These are phyloP conservation scores for Xerocomus minutiporus DNA, from an alignment of 1,284 basidiomycete species.

Conservation along the genomic window DNA sequence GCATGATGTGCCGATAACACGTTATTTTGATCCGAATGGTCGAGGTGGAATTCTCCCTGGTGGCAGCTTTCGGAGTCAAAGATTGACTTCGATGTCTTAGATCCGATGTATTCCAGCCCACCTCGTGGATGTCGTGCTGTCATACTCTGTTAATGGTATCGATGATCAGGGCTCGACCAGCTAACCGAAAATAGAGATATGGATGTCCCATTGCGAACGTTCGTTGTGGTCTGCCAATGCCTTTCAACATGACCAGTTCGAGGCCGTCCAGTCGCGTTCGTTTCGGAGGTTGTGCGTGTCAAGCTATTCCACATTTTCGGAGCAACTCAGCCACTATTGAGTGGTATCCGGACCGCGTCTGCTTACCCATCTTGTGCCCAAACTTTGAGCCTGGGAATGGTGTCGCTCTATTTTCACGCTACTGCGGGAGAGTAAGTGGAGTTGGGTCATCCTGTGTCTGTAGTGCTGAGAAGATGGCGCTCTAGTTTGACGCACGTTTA, in stretches of 20 bases:
- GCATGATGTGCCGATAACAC: constrained; percentile 8
- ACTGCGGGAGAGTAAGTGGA: constrained; percentile 14
- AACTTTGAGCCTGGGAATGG: neutral
- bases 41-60: neutral
- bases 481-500: constrained; percentile 13
- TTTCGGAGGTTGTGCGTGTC: neutral
- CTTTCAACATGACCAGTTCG: neutral
- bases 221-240: neutral
- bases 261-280: neutral
- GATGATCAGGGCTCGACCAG: neutral
- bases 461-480: constrained; percentile 6
- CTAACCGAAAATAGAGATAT: neutral
- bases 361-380: neutral
- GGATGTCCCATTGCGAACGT: neutral
- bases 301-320: neutral
- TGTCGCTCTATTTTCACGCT: neutral
- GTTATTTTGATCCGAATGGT: neutral
- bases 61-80: neutral
- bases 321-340: constrained; percentile 5
- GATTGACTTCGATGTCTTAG: constrained; percentile 12
- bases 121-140: constrained; percentile 9
- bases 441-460: constrained; percentile 14
- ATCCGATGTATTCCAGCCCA: constrained; percentile 5
- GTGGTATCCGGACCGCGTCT: neutral
- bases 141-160: neutral